phyloP scores from a whole-genome alignment of 148 eudicot genomes.

The Fallopia convolvulus region DNA sequence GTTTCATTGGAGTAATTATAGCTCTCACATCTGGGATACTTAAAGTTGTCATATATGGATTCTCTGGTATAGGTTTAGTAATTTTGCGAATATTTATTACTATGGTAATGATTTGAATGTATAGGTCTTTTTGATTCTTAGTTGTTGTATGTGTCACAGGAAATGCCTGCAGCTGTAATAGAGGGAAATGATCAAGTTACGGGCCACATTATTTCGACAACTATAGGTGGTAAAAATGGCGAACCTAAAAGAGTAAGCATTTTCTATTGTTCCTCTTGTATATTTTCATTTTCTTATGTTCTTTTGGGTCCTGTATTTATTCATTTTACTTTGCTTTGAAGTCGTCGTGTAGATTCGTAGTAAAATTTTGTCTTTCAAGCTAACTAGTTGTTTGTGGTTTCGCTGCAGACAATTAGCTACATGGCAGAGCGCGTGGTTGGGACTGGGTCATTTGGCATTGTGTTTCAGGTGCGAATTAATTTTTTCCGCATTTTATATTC shows the following conservation, averaged over 20 bases:
- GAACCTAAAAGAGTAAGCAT: conserved; percentile 69
- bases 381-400: conserved; percentile 1
- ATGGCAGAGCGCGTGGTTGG: conserved; percentile 92
- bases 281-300: neutral
- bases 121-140: neutral
- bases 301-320: neutral
- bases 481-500: neutral
- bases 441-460: conserved; percentile 83
- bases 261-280: neutral
- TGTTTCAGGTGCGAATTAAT: conserved; percentile 48
- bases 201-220: conserved; percentile 82
- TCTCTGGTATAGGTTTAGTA: neutral
- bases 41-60: neutral
- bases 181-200: conserved; percentile 74
- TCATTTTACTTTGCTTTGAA: neutral
- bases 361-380: neutral
- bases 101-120: neutral
- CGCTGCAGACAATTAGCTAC: conserved; percentile 62
- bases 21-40: neutral
- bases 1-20: no score
- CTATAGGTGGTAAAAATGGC: conserved; percentile 83
- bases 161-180: conserved; percentile 57
- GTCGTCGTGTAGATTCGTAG: neutral
- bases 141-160: conserved; percentile 31
- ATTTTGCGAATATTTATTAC: no score